A percentile compares a stretch with the other conserved stretches of the same genome.
Conservation (phyloP, 2,329 filamentous ascomycete genomes). For the Aspergillus sp. region DNA sequence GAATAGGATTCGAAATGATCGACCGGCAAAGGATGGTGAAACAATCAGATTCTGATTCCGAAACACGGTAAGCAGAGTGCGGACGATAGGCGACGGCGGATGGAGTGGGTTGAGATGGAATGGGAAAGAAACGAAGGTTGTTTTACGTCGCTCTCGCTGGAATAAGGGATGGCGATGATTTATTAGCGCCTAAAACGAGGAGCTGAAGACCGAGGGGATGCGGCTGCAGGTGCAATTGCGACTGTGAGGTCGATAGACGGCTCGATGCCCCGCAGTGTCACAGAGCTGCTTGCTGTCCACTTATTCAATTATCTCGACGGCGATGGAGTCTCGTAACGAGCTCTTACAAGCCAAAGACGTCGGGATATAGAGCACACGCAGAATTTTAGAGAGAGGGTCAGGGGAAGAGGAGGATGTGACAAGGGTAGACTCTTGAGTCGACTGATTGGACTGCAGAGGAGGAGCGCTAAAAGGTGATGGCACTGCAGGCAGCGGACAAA, state of each 20-base stretch:
- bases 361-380: background rate
- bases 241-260: slow-evolving; percentile 8
- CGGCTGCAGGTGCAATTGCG: slow-evolving; percentile 6
- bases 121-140: background rate
- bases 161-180: slow-evolving; percentile 1
- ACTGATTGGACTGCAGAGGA: slow-evolving; percentile 5
- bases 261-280: slow-evolving; percentile 18
- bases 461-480: slow-evolving; percentile 8
- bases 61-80: slow-evolving; percentile 1
- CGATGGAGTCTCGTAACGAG: background rate
- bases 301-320: slow-evolving; percentile 4
- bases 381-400: background rate
- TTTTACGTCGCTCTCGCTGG: background rate
- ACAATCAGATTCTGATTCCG: background rate
- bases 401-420: slow-evolving; percentile 5
- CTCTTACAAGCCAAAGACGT: background rate
- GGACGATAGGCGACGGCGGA: slow-evolving; percentile 1
- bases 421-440: slow-evolving; percentile 1
- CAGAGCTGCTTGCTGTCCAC: background rate
- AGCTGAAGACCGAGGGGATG: slow-evolving; percentile 4
- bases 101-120: background rate
- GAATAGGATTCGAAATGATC: slow-evolving; percentile 8
- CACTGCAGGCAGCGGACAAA: slow-evolving; percentile 9
- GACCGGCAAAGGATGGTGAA: slow-evolving; percentile 6
- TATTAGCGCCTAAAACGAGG: slow-evolving; percentile 5